Evolutionary conservation across 148 eudicot species (phyloP).

Genomic region (Polygonum maritimum): DNA sequence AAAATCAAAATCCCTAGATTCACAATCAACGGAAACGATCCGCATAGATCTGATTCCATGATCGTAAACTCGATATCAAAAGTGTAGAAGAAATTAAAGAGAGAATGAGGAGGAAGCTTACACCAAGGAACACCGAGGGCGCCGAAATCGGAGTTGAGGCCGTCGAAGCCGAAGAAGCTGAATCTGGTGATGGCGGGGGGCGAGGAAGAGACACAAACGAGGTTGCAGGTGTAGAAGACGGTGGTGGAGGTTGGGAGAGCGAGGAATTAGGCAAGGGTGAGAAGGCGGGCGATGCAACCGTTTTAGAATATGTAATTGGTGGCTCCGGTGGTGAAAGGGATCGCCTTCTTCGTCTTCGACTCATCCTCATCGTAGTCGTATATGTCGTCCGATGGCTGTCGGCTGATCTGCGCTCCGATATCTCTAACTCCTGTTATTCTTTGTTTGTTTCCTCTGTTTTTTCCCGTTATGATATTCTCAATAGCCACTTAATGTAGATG

Average conservation of each 20-base stretch:
- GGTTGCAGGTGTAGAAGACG: conserved; percentile 37
- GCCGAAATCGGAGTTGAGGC: too few relatives aligned
- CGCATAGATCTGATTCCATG: too few relatives aligned
- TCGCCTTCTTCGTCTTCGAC: conserved; percentile 58
- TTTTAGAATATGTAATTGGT: conserved; percentile 46
- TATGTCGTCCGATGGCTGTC: neutral
- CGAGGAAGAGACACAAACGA: conserved; percentile 41
- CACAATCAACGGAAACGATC: too few relatives aligned
- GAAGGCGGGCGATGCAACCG: conserved; percentile 44
- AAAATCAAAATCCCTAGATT: too few relatives aligned
- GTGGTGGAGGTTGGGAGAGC: conserved; percentile 30
- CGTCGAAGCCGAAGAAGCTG: too few relatives aligned
- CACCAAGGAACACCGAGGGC: too few relatives aligned
- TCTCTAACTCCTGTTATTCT: neutral
- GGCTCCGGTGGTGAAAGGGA: conserved; percentile 31
- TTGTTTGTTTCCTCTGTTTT: neutral
- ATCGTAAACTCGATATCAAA: too few relatives aligned
- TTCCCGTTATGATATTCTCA: neutral
- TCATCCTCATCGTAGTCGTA: conserved; percentile 40
- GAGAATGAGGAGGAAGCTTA: too few relatives aligned
- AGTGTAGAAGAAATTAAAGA: too few relatives aligned
- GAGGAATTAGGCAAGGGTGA: conserved; percentile 26
- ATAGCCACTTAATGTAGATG: conserved; percentile 2
- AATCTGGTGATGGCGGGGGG: neutral
- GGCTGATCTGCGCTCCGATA: neutral